Evolutionary conservation across 83 land plant genomes (phyloP).

Genomic region (Picea abies): DNA sequence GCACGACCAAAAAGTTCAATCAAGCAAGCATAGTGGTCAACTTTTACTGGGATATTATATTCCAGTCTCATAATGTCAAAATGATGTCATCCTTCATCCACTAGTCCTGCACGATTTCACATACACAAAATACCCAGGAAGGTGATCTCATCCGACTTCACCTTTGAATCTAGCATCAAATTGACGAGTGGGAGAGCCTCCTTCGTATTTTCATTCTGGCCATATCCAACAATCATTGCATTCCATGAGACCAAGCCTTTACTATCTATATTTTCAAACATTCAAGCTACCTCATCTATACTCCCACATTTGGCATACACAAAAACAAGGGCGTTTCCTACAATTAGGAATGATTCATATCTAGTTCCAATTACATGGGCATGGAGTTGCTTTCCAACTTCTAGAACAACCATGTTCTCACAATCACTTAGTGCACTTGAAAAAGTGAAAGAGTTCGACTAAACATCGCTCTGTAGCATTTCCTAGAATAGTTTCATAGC

Average conservation of each 20-base stretch:
- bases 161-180: neutral
- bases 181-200: conserved; percentile 5
- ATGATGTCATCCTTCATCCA: conserved; percentile 8
- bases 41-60: neutral
- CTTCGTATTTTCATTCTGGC: conserved; percentile 5
- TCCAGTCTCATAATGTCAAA: conserved; percentile 9
- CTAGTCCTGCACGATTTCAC: conserved; percentile 6
- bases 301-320: conserved; percentile 15
- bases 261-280: neutral
- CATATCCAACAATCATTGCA: conserved; percentile 17
- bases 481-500: conserved; percentile 6
- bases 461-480: neutral
- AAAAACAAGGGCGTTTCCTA: conserved; percentile 4
- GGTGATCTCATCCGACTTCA: conserved; percentile 14
- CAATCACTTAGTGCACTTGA: conserved; percentile 30
- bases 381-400: conserved; percentile 24
- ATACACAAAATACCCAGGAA: neutral
- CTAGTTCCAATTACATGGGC: conserved; percentile 16
- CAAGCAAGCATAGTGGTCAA: conserved; percentile 12
- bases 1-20: conserved; percentile 13
- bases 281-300: neutral
- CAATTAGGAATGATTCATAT: neutral
- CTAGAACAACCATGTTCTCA: conserved; percentile 16
- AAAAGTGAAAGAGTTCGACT: conserved; percentile 25
- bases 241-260: conserved; percentile 14